A percentile compares a stretch with the other conserved stretches of the same genome.
phyloP scores from a whole-genome alignment of 2,329 filamentous ascomycete species.

The Claviceps monticola region DNA sequence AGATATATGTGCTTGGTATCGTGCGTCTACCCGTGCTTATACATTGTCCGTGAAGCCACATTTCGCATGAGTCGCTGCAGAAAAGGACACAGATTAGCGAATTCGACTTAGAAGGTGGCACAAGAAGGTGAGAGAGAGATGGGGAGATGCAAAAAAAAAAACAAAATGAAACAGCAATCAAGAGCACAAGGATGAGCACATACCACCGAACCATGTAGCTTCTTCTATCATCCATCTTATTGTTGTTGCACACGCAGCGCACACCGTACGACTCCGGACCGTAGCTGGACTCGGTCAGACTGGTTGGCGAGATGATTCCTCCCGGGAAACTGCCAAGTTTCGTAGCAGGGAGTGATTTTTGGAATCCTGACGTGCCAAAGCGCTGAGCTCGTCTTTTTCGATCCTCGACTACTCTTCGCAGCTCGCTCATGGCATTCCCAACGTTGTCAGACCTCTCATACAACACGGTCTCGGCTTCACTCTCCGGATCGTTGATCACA shows the following conservation, averaged over 20 bases:
- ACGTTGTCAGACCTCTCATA: slow-evolving; percentile 29
- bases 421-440: slow-evolving; percentile 46
- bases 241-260: slow-evolving; percentile 42
- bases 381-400: slow-evolving; percentile 30
- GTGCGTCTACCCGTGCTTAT: slow-evolving; percentile 43
- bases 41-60: slow-evolving; percentile 51
- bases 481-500: slow-evolving; percentile 30
- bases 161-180: not conserved
- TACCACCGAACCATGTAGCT: slow-evolving; percentile 52
- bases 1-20: slow-evolving; percentile 49
- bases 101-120: not conserved
- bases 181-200: slow-evolving; percentile 9
- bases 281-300: slow-evolving; percentile 34
- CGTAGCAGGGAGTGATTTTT: slow-evolving; percentile 22
- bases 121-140: not conserved
- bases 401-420: slow-evolving; percentile 42
- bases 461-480: slow-evolving; percentile 45
- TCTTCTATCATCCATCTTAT: slow-evolving; percentile 29
- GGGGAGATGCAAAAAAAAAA: not conserved
- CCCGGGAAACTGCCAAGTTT: slow-evolving; percentile 19
- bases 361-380: slow-evolving; percentile 16
- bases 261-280: slow-evolving; percentile 29
- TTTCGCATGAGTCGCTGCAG: slow-evolving; percentile 47
- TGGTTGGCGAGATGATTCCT: slow-evolving; percentile 36
- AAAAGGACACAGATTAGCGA: not conserved